A percentile compares a stretch with the other conserved stretches of the same genome.
phyloP scores from a whole-genome alignment of 768 basidiomycete genomes.

The Psilocybe cyanescens region DNA sequence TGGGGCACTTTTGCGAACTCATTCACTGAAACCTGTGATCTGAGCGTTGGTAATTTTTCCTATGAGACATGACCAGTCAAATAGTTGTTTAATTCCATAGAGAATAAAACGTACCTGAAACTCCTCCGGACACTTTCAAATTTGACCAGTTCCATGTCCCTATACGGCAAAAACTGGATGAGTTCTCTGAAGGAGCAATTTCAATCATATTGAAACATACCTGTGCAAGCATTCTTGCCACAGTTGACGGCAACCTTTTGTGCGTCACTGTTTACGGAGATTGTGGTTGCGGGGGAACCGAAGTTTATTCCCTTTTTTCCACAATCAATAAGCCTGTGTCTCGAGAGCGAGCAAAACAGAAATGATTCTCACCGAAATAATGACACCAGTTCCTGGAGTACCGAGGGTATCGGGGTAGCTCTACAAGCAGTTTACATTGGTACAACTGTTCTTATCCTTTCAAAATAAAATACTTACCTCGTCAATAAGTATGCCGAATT shows the following conservation, averaged over 20 bases:
- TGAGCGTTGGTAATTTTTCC: constrained; percentile 12
- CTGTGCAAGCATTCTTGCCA: constrained; percentile 49
- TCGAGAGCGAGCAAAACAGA: not conserved
- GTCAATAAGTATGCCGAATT: constrained; percentile 64
- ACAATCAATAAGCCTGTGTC: not conserved
- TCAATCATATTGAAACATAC: constrained; percentile 24
- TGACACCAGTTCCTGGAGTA: constrained; percentile 59
- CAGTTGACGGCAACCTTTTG: constrained; percentile 58
- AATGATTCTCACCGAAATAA: constrained; percentile 49
- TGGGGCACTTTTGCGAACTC: not conserved
- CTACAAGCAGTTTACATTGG: constrained; percentile 25
- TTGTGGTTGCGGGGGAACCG: constrained; percentile 37
- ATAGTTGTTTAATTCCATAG: not conserved
- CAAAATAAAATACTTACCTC: constrained; percentile 36
- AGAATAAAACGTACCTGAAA: constrained; percentile 17
- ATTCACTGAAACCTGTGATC: constrained; percentile 12
- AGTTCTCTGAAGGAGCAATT: constrained; percentile 1
- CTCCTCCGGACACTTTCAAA: constrained; percentile 26
- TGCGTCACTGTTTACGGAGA: constrained; percentile 48
- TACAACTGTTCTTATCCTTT: not conserved
- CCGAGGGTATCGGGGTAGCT: constrained; percentile 62
- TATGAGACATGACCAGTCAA: not conserved
- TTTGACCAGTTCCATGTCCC: constrained; percentile 30
- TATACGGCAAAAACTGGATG: not conserved
- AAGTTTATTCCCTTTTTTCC: constrained; percentile 52